Evolutionary conservation across 2,329 filamentous ascomycete genomes (phyloP), one percentile per base, ranked within the genome.

Genomic region (Sphaerulina vaccinii): DNA sequence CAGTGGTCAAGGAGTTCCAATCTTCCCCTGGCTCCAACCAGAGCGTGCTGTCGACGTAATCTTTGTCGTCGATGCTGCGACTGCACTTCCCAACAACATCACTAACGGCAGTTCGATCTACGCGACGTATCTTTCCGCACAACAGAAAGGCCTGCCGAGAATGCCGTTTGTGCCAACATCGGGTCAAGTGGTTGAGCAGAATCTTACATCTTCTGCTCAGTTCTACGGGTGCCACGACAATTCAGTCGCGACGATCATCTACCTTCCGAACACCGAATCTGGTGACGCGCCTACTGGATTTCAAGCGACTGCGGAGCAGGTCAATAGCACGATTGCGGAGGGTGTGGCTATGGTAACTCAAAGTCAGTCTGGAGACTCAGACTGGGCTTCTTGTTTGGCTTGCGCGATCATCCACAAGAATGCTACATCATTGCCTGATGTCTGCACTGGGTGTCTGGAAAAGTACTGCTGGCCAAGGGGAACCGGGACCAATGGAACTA

Each of bases 381-480:
- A 47, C 8, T 56, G 54, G 54, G 43, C 54, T 16, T 35, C 45
- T 13, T 53, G 50, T 48, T 11, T 56, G 9, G 54, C 54, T 37
- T 56, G 51, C 37, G 54, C 40, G 13, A 49, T 56, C 15, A 27
- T 54, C 21, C 54, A 56, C 16, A 56, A 56, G 45, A 54, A 29
- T n/a, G 45, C 41, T 1, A 13, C 40, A 6, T 13, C 49, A 1
- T 36, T 56, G 32, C 51, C 54, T 2, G 51, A 52, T 8, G 24
- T 47, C 1, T 56, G 54, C 19, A 41, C 16, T 16, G 35, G n/a
- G 3, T 56, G 50, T 39, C 16, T 56, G 19, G 46, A 48, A 8
- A 54, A 22, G 32, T 56, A 56, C 40, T 56, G 54, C 23, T 56
- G 54, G 54, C 50, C 50, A n/a, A 24, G 33, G 7, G 29, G 37